These are phyloP conservation scores for Pyrenochaeta sp. DNA, from an alignment of 2,329 filamentous ascomycete genomes.

Conservation along the genomic window DNA sequence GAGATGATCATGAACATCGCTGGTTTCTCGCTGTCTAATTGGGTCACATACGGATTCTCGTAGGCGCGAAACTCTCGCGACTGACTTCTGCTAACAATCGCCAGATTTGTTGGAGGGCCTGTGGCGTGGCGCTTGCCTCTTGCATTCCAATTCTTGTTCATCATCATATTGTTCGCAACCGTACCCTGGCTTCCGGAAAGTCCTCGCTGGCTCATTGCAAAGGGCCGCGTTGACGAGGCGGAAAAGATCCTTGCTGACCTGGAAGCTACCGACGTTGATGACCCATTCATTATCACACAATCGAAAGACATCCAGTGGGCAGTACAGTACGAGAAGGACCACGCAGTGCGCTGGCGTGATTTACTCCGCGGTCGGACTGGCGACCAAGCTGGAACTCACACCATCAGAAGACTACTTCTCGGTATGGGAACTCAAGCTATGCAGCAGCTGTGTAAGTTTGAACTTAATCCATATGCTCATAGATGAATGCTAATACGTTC, in stretches of 20 bases:
- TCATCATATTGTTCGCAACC: constrained; percentile 55
- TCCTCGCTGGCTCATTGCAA: constrained; percentile 58
- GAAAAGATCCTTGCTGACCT: constrained; percentile 60
- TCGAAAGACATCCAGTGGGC: constrained; percentile 59
- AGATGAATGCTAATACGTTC: neutral
- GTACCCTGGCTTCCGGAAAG: constrained; percentile 59
- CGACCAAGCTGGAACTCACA: constrained; percentile 57
- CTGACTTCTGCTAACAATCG: neutral
- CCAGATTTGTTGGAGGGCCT: constrained; percentile 25
- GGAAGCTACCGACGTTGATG: constrained; percentile 54
- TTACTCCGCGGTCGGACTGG: constrained; percentile 58
- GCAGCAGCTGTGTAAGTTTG: constrained; percentile 56
- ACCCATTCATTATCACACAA: constrained; percentile 54
- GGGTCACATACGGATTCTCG: constrained; percentile 62
- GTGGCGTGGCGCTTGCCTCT: constrained; percentile 43
- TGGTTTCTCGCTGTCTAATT: constrained; percentile 61
- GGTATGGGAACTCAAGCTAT: constrained; percentile 64
- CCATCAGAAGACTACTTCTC: constrained; percentile 60
- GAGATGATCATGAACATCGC: constrained; percentile 62
- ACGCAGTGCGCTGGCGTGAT: constrained; percentile 60
- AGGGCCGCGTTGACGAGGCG: constrained; percentile 56
- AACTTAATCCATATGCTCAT: neutral
- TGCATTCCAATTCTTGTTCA: constrained; percentile 61
- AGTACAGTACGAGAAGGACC: constrained; percentile 59
- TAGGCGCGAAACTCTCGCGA: constrained; percentile 35